These are phyloP conservation scores for Euphorbia peplus DNA, from an alignment of 345 rosid genomes.

Conservation along the genomic window DNA sequence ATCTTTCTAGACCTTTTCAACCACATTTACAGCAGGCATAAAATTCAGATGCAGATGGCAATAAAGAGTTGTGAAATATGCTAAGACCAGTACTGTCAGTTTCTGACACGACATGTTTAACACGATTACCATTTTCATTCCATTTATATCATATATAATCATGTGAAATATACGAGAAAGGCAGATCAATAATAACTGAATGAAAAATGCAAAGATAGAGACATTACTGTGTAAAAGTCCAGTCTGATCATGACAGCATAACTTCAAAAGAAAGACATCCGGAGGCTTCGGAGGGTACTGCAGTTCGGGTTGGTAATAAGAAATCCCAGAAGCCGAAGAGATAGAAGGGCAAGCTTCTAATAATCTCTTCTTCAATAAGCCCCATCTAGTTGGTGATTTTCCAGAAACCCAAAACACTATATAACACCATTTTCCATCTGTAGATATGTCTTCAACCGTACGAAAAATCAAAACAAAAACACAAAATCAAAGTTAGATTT, in stretches of 20 bases:
- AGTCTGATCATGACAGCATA: conserved; percentile 68
- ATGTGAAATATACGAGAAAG: too few species aligned
- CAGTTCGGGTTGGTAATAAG: conserved; percentile 49
- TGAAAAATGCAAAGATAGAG: background rate
- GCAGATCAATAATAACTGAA: background rate
- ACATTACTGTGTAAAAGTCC: conserved; percentile 81
- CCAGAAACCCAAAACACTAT: conserved; percentile 87
- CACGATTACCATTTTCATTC: too few species aligned
- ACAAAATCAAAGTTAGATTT: conserved; percentile 7
- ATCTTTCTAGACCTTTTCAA: background rate
- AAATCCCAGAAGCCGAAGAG: conserved; percentile 69
- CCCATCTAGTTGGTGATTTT: conserved; percentile 69
- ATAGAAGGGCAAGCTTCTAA: conserved; percentile 72
- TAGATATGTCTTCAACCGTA: conserved; percentile 65
- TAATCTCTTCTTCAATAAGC: conserved; percentile 76
- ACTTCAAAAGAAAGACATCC: conserved; percentile 75
- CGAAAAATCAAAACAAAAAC: too few species aligned
- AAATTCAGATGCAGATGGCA: too few species aligned
- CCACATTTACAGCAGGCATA: background rate
- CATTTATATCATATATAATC: too few species aligned
- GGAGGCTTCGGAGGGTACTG: conserved; percentile 57
- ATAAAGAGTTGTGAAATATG: too few species aligned
- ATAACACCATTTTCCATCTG: conserved; percentile 98
- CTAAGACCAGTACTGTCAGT: too few species aligned
- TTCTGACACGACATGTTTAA: too few species aligned